These are phyloP conservation scores for Colletotrichum aenigma DNA, from an alignment of 2,329 filamentous ascomycete species.

Conservation along the genomic window DNA sequence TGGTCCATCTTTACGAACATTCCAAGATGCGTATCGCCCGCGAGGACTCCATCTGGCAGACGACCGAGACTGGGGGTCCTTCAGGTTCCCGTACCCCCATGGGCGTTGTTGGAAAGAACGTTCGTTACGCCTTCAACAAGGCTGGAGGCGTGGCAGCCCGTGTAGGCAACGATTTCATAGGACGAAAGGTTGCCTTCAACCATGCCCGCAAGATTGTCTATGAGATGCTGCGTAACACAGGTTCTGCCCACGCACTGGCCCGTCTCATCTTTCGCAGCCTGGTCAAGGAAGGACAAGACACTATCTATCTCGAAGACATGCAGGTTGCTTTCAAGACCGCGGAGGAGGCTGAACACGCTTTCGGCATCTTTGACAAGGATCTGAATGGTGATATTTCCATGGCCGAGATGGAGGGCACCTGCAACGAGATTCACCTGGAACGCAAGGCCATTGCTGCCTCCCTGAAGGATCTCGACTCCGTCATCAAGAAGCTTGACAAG, in stretches of 20 bases:
- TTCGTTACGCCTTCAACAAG: constrained; percentile 75
- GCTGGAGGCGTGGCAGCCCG: constrained; percentile 86
- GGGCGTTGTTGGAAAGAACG: constrained; percentile 73
- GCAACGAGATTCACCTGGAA: constrained; percentile 92
- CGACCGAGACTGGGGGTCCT: constrained; percentile 35
- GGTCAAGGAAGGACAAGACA: constrained; percentile 74
- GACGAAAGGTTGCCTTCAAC: constrained; percentile 71
- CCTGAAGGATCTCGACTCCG: constrained; percentile 91
- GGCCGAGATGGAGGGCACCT: constrained; percentile 91
- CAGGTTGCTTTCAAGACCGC: constrained; percentile 78
- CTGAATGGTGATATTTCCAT: constrained; percentile 96
- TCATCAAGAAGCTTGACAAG: constrained; percentile 86
- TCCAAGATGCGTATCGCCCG: constrained; percentile 74
- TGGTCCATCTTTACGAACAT: constrained; percentile 67
- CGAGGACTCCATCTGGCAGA: constrained; percentile 54
- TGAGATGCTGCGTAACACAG: constrained; percentile 73
- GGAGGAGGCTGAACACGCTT: constrained; percentile 88
- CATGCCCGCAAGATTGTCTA: constrained; percentile 86
- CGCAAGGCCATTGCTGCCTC: constrained; percentile 95
- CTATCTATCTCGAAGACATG: constrained; percentile 79
- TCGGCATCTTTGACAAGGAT: constrained; percentile 93
- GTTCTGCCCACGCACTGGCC: constrained; percentile 81
- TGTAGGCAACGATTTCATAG: constrained; percentile 91
- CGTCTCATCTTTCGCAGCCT: constrained; percentile 89
- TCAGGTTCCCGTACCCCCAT: constrained; percentile 78